phyloP scores from a whole-genome alignment of 176 grass and related monocot genomes.

The Phoenix roebelenii region DNA sequence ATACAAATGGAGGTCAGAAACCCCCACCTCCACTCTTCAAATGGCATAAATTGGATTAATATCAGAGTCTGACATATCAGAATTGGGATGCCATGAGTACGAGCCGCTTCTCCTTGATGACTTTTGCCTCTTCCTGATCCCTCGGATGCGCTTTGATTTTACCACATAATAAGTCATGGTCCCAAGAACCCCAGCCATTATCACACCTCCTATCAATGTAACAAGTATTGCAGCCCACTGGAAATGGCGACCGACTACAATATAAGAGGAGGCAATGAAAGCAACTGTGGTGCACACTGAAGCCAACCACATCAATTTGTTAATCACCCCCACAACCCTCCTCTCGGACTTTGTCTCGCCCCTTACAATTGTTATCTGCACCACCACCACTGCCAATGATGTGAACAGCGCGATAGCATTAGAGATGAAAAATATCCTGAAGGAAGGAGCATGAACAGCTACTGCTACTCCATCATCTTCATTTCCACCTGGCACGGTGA shows the following conservation, averaged over 20 bases:
- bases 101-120: conserved; percentile 76
- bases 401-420: conserved; percentile 84
- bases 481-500: conserved; percentile 88
- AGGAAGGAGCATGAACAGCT: conserved; percentile 41
- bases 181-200: conserved; percentile 82
- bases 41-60: conserved; percentile 84
- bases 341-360: conserved; percentile 90
- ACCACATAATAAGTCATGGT: conserved; percentile 96
- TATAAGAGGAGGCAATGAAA: conserved; percentile 86
- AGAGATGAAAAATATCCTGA: conserved; percentile 94
- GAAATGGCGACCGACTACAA: conserved; percentile 67
- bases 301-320: conserved; percentile 96
- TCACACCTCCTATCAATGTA: conserved; percentile 68
- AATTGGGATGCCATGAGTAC: conserved; percentile 69
- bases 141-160: conserved; percentile 67
- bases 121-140: conserved; percentile 78
- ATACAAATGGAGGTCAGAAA: not conserved
- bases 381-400: conserved; percentile 85
- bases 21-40: conserved; percentile 23
- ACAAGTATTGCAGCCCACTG: conserved; percentile 87
- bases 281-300: conserved; percentile 92
- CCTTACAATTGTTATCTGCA: conserved; percentile 94
- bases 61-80: conserved; percentile 74
- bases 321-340: conserved; percentile 84
- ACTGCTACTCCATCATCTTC: conserved; percentile 44